Base-by-base conservation (phyloP, 1,139 yeast genomes). In the Kazachstania sp. region DNA sequence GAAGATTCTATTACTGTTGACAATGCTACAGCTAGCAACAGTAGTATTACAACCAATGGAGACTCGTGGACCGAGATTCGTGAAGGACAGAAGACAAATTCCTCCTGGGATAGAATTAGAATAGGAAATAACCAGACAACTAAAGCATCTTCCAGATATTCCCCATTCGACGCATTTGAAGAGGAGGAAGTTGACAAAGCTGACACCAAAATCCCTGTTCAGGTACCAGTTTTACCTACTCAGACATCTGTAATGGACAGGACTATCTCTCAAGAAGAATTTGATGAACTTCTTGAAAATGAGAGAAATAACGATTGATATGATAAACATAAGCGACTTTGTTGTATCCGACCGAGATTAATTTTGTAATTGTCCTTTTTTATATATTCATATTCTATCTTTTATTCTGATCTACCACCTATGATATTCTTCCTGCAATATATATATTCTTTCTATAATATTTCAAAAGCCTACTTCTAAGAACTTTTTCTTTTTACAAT, bases 61-160 rank as follows among this genome's bases (percentile, higher is more conserved):
- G 37, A 65, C 47, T 54, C 68, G 49, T 49, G 68, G 67, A 52
- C 53, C 4, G 48, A 43, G 12, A 46, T 56, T 32, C 56, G 61
- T 28, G 51, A 51, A 35, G 49, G 53, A 19, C 46, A 46, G 26
- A 46, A 41, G 18, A 48, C 44, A 5, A 51, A 45, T 3, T 52
- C 60, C 3, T 53, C 62, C 4, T 58, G 64, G 65, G 60, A 59
- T 32, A 56, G 39, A 43, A 45, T 61, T 6, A 56, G 64, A 44
- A 35, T 40, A 7, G 39, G 26, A 8, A 39, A 19, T 3, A 28
- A 31, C 6, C 31, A 30, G 11, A 26, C 30, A 4, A 18, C 11
- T 18, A 29, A 39, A 20, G 18, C 37, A 3, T 20, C 15, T 5
- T 1, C 19, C 6, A 28, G 23, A 2, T 34, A 12, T 23, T 34